Percentiles rank a stretch among this genome's conserved stretches.
These are phyloP conservation scores for Hypoxylon lienhwacheense DNA, from an alignment of 495 filamentous ascomycete genomes.

Conservation along the genomic window DNA sequence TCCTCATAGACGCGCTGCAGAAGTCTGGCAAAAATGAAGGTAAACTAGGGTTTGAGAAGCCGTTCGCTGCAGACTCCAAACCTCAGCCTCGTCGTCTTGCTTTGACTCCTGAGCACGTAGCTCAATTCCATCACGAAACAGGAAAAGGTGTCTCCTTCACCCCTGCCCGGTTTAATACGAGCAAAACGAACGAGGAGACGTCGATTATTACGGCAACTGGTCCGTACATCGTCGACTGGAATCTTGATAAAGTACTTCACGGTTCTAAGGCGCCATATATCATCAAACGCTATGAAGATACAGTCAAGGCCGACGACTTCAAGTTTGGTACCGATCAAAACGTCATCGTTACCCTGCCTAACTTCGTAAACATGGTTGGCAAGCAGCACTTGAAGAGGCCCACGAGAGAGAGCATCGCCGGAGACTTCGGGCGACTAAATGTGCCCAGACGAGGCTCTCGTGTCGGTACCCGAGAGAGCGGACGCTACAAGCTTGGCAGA, in stretches of 20 bases:
- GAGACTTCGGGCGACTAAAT: conserved; percentile 55
- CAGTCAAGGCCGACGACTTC: conserved; percentile 99
- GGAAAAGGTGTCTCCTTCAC: conserved; percentile 85
- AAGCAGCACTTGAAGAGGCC: conserved; percentile 82
- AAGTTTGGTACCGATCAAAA: conserved; percentile 96
- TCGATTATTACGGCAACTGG: conserved; percentile 97
- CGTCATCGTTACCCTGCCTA: conserved; percentile 92
- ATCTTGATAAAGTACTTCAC: conserved; percentile 77
- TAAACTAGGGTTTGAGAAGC: conserved; percentile 93
- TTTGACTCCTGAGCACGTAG: conserved; percentile 84
- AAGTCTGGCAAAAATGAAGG: conserved; percentile 94
- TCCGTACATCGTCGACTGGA: conserved; percentile 97
- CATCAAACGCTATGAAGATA: conserved; percentile 93
- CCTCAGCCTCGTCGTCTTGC: conserved; percentile 90
- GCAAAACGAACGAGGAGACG: conserved; percentile 74
- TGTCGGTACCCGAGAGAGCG: conserved; percentile 55
- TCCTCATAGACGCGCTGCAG: conserved; percentile 89
- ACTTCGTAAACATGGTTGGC: conserved; percentile 96
- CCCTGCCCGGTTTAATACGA: conserved; percentile 90
- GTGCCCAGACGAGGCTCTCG: conserved; percentile 50
- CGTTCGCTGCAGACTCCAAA: conserved; percentile 89
- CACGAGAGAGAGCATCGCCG: conserved; percentile 83
- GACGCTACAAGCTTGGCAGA: conserved; percentile 62
- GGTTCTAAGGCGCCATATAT: conserved; percentile 85
- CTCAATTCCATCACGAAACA: conserved; percentile 96